phyloP scores from a whole-genome alignment of 208 protist species.

The Acanthamoeba castellanii region DNA sequence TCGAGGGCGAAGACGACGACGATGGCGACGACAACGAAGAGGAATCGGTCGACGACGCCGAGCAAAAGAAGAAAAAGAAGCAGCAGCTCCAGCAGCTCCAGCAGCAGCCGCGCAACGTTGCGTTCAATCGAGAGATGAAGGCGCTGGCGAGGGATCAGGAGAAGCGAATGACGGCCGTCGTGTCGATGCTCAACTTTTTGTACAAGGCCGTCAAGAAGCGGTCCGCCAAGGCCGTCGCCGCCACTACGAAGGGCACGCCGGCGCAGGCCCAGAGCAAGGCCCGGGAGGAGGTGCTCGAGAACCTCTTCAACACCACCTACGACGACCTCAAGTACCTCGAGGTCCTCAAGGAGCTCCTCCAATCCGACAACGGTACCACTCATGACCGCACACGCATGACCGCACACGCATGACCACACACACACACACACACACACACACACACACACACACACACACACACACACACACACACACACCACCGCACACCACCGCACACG shows the following conservation, averaged over 20 bases:
- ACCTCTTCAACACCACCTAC: slow-evolving; percentile 57
- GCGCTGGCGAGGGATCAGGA: not conserved
- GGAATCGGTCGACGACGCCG: not conserved
- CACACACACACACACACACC: not conserved
- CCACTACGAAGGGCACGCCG: not conserved
- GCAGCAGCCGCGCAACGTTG: not conserved
- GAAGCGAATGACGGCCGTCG: not conserved
- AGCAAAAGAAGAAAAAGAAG: not conserved
- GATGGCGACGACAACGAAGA: not conserved
- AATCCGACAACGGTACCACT: not conserved
- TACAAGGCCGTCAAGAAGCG: slow-evolving; percentile 27
- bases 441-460: too few relatives aligned
- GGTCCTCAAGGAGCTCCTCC: slow-evolving; percentile 48
- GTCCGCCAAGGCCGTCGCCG: too few relatives aligned
- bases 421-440: not conserved
- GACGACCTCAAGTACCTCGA: slow-evolving; percentile 67
- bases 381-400: not conserved
- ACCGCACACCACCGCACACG: not conserved
- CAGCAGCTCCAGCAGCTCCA: too few relatives aligned
- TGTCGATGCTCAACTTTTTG: slow-evolving; percentile 26
- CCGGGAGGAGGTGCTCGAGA: slow-evolving; percentile 6
- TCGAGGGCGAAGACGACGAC: slow-evolving; percentile 29
- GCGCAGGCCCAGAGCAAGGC: not conserved
- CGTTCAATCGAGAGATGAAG: not conserved
- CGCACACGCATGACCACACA: not conserved